A percentile compares a stretch with the other conserved stretches of the same genome.
These are phyloP conservation scores for Colletotrichum spinosum DNA, from an alignment of 2,329 filamentous ascomycete genomes.

Conservation along the genomic window DNA sequence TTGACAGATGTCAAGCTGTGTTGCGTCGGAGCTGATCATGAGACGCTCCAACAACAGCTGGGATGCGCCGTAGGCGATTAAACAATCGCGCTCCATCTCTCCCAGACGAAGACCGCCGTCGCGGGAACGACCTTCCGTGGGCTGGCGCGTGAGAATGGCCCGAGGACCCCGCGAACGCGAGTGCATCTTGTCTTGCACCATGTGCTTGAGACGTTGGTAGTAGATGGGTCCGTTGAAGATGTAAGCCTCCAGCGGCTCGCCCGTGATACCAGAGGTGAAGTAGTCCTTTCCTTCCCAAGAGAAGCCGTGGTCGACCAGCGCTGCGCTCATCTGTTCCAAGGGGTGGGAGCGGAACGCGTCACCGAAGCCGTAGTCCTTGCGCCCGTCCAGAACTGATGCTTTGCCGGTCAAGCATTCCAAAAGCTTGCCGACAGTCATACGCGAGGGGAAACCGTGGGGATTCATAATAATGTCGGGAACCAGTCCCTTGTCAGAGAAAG, in stretches of 20 bases:
- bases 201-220: slow-evolving; percentile 99
- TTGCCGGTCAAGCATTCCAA: slow-evolving; percentile 95
- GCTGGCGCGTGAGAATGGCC: slow-evolving; percentile 93
- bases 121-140: slow-evolving; percentile 92
- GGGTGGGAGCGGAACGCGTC: slow-evolving; percentile 86
- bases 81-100: slow-evolving; percentile 98
- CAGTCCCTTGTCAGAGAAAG: slow-evolving; percentile 90
- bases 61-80: slow-evolving; percentile 96
- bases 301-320: slow-evolving; percentile 89
- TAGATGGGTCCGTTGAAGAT: slow-evolving; percentile 99
- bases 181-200: slow-evolving; percentile 99
- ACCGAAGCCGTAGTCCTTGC: slow-evolving; percentile 84
- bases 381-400: slow-evolving; percentile 86
- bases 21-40: slow-evolving; percentile 94
- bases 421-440: slow-evolving; percentile 99
- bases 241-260: slow-evolving; percentile 92
- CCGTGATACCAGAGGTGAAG: slow-evolving; percentile 93
- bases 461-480: slow-evolving; percentile 99
- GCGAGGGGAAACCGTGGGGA: slow-evolving; percentile 98
- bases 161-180: slow-evolving; percentile 89
- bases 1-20: slow-evolving; percentile 94
- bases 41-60: slow-evolving; percentile 92
- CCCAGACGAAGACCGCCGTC: slow-evolving; percentile 93
- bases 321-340: slow-evolving; percentile 88
- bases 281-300: slow-evolving; percentile 98